Evolutionary conservation across 2,329 filamentous ascomycete species (phyloP).

Genomic region (Colletotrichum coccodes): DNA sequence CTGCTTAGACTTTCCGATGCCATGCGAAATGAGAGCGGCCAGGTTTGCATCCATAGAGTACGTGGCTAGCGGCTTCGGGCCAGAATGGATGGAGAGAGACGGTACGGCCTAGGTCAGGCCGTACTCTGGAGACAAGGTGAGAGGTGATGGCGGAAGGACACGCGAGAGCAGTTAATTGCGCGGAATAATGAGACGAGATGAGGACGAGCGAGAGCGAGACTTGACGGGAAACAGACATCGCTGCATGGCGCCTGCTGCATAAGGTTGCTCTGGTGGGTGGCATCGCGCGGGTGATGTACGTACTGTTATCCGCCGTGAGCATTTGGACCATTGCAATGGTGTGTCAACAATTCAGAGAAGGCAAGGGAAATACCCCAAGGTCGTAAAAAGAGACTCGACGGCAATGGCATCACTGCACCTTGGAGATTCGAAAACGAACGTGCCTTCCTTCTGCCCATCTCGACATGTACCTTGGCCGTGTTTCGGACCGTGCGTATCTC

Average conservation of each 20-base stretch:
- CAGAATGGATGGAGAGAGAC: neutral
- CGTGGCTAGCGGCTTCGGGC: no score
- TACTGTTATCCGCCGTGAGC: neutral
- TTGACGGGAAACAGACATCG: constrained; percentile 19
- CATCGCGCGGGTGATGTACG: neutral
- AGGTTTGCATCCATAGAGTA: no score
- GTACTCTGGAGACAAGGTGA: neutral
- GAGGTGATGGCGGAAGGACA: neutral
- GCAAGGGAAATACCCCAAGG: neutral
- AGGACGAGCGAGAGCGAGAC: neutral
- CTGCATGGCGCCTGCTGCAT: constrained; percentile 25
- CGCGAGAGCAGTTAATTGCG: neutral
- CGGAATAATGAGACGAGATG: constrained; percentile 1
- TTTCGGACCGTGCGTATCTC: neutral
- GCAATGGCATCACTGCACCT: neutral
- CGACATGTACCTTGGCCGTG: neutral
- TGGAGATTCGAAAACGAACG: neutral
- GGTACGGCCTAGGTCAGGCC: neutral
- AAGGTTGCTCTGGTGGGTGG: constrained; percentile 20
- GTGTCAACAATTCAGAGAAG: neutral
- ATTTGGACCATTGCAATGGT: neutral
- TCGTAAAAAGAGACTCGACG: neutral
- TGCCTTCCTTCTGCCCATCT: neutral
- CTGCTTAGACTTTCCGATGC: neutral
- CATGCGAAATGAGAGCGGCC: constrained; percentile 6